Base-by-base conservation (phyloP, 176 grass and related monocot genomes). In the Musa beccarii region DNA sequence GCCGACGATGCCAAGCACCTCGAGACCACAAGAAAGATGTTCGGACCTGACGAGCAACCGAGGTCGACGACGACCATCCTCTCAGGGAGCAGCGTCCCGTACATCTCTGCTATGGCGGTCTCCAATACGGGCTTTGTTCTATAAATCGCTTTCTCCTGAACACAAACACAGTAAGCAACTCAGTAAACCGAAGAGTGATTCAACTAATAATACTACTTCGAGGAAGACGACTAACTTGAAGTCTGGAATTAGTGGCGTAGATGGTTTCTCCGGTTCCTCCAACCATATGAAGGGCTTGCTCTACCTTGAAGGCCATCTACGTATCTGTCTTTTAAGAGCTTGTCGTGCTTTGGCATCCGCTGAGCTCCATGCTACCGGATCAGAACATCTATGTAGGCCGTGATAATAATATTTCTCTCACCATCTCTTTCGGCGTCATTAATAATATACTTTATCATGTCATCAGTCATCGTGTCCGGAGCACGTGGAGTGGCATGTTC, bases 21-120 rank as follows among this genome's bases (percentile, higher is more conserved):
- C 50, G 81, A 77, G 25, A 84, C 9, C 3, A 92, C 82, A 0
- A 72, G 21, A 1, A 88, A 63, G 1, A 84, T 54, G 49, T 92
- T 89, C 1, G 89, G 76, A 8, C 86, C 78, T 0, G 81, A 86
- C 20, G 86, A 82, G 67, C 86, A 92, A 8, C 89, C 81, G 1
- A 88, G 12, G 75, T 89, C 86, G 0, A 59, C 89, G 2, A 86
- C 71, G 10, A 86, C 78, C 79, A 86, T 81, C 7, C 66, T 80
- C 43, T 34, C 0, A 5, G 80, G 77, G 19, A 54, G 69, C 10
- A 84, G 14, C 17, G 62, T 43, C 24, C 10, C 28, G 52, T 15
- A 74, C 8, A 87, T 3, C 54, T 80, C 82, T 63, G 11, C 16
- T 9, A 79, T 24, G 34, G 79, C 72, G 52, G 57, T 25, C 67